A percentile compares a stretch with the other conserved stretches of the same genome.
Evolutionary conservation across 2,329 filamentous ascomycete species (phyloP).

Genomic region (Sordariomycetes sp.): DNA sequence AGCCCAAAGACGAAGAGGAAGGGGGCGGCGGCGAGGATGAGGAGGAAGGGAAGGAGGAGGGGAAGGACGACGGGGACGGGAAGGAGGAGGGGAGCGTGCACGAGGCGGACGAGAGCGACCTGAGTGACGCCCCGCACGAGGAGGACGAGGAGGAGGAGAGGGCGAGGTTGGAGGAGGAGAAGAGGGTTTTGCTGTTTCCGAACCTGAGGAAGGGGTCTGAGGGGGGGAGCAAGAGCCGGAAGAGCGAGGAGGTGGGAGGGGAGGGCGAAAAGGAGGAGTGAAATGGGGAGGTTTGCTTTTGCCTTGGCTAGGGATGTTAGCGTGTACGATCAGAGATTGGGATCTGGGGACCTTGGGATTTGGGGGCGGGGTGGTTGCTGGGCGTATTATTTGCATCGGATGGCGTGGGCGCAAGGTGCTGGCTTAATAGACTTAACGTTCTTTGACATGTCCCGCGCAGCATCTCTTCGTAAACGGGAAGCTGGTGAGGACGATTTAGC

Average conservation of each 20-base stretch:
- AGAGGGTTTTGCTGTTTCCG: constrained; percentile 6
- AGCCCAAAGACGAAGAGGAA: constrained; percentile 7
- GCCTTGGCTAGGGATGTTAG: not conserved
- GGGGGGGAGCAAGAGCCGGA: constrained; percentile 13
- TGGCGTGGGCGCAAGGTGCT: no score
- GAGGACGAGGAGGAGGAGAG: constrained; percentile 20
- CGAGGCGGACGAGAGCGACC: constrained; percentile 58
- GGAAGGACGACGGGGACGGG: constrained; percentile 10
- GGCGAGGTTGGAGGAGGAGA: constrained; percentile 8
- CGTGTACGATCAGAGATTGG: no score
- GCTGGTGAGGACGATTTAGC: no score
- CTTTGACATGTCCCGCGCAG: no score
- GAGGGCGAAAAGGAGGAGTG: not conserved
- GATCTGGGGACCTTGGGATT: no score
- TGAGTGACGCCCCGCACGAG: constrained; percentile 53
- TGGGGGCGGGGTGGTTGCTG: no score
- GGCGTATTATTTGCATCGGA: no score
- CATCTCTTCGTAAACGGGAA: no score
- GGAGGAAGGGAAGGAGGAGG: constrained; percentile 13
- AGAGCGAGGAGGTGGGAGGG: constrained; percentile 5
- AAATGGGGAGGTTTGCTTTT: not conserved
- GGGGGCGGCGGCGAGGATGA: constrained; percentile 7
- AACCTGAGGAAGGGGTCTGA: constrained; percentile 5
- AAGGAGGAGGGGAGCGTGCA: constrained; percentile 42
- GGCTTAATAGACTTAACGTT: no score